Conservation (phyloP, 2,329 filamentous ascomycete species). For the Neonectria coccinea region DNA sequence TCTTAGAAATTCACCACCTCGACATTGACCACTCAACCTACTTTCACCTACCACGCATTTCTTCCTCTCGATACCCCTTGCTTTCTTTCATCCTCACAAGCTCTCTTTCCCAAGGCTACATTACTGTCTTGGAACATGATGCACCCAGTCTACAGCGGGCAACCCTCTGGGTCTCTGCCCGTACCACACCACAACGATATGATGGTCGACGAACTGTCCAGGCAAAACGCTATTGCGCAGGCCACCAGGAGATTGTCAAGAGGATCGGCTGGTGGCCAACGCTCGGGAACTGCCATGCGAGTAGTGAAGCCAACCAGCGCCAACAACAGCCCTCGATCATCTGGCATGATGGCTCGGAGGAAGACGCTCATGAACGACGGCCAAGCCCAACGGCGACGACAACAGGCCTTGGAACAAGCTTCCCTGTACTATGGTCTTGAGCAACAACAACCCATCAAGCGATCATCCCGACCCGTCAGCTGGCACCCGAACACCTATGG, state of each 20-base stretch:
- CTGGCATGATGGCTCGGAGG: slow-evolving; percentile 62
- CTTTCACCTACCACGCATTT: slow-evolving; percentile 15
- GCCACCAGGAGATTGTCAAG: slow-evolving; percentile 61
- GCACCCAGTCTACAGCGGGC: slow-evolving; percentile 45
- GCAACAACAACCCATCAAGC: slow-evolving; percentile 36
- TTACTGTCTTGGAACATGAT: slow-evolving; percentile 46
- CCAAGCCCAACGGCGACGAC: slow-evolving; percentile 58
- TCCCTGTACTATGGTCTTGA: slow-evolving; percentile 42
- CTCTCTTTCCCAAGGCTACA: slow-evolving; percentile 6
- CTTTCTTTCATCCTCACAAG: background rate
- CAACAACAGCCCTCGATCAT: slow-evolving; percentile 74
- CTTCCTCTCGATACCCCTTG: background rate
- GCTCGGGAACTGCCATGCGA: slow-evolving; percentile 64
- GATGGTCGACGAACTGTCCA: slow-evolving; percentile 64
- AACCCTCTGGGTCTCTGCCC: slow-evolving; percentile 44
- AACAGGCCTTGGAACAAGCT: slow-evolving; percentile 60
- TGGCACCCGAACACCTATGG: slow-evolving; percentile 77
- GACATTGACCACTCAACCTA: slow-evolving; percentile 13
- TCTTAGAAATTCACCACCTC: slow-evolving; percentile 4
- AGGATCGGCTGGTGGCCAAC: slow-evolving; percentile 63
- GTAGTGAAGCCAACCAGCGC: slow-evolving; percentile 75
- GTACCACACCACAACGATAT: slow-evolving; percentile 50
- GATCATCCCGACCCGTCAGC: slow-evolving; percentile 72
- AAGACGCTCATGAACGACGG: slow-evolving; percentile 68
- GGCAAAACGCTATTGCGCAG: slow-evolving; percentile 62